Base-by-base conservation (phyloP, 2,329 filamentous ascomycete genomes). In the Fusarium nodosum region DNA sequence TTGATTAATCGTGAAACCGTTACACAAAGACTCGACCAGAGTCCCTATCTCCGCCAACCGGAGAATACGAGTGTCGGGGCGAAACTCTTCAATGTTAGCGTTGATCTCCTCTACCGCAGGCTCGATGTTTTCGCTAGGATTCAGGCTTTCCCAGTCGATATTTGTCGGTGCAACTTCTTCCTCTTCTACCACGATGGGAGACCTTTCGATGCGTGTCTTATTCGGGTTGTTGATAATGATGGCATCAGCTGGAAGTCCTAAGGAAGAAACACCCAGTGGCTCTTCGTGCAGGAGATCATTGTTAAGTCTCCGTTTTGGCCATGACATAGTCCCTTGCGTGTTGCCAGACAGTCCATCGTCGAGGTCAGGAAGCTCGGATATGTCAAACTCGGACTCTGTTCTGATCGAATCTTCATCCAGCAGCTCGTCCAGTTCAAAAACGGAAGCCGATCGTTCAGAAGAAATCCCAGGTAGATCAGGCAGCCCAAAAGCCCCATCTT, bases 1-100 rank as follows among this genome's bases (percentile, higher is more conserved):
- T 67, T 88, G 86, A 0, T 69, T 36, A 1, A 60, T 72, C 0
- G 84, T 84, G 71, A 88, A 88, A 10, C 86, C 83, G 0, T 78
- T 66, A 15, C 75, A 47, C 8, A 88, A 76, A 5, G 72, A 65
- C 1, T 76, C 61, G 28, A 79, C 70, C 16, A 88, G 72, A 15
- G 77, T 76, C 5, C 78, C 73, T 55, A 86, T 87, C 9, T 84
- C 79, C 0, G 73, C 76, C 34, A 76, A 70, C 2, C 77, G 72
- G 7, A 88, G 58, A 11, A 79, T 70, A 2, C 63, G 78, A 26
- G 79, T 79, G 8, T 80, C 78, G 2, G 86, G 87, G 38, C 80
- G 80, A 34, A 88, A 72, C 56, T 82, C 82, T 33, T 87, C 77
- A 20, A 89, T 82, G 60, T 86, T 84, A 5, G 76, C 72, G 50